These are phyloP conservation scores for Boletus subparvulus DNA, from an alignment of 768 basidiomycete genomes.

Conservation along the genomic window DNA sequence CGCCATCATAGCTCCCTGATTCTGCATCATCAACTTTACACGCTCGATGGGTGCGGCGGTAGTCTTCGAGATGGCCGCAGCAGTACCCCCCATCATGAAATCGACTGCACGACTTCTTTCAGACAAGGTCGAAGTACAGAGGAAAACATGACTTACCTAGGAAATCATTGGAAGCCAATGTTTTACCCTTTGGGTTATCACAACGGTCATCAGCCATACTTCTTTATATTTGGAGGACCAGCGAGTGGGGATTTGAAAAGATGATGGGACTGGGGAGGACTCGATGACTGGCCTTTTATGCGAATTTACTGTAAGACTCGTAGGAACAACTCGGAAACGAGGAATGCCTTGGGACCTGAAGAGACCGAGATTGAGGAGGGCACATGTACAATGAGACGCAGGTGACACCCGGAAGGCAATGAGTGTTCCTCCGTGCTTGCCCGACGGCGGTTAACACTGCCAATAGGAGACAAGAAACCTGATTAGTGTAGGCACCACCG, in stretches of 20 bases:
- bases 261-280: not conserved
- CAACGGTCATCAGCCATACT: constrained; percentile 3
- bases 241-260: constrained; percentile 21
- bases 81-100: constrained; percentile 39
- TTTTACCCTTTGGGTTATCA: not conserved
- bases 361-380: not conserved
- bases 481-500: not conserved
- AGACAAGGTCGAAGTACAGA: not conserved
- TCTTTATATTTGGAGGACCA: not conserved
- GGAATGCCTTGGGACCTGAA: not conserved
- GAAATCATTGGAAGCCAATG: constrained; percentile 15
- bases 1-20: constrained; percentile 38
- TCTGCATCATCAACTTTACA: constrained; percentile 41
- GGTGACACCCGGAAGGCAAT: not conserved
- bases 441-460: constrained; percentile 1
- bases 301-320: not conserved
- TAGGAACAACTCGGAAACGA: constrained; percentile 19
- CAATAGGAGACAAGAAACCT: not conserved
- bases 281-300: constrained; percentile 5
- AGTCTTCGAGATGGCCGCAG: constrained; percentile 39
- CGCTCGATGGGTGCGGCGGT: constrained; percentile 42
- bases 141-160: constrained; percentile 8
- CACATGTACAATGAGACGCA: not conserved
- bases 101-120: constrained; percentile 24
- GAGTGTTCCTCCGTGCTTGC: constrained; percentile 1